Evolutionary conservation across 2,329 filamentous ascomycete species (phyloP).

Genomic region (Fusarium tricinctum): DNA sequence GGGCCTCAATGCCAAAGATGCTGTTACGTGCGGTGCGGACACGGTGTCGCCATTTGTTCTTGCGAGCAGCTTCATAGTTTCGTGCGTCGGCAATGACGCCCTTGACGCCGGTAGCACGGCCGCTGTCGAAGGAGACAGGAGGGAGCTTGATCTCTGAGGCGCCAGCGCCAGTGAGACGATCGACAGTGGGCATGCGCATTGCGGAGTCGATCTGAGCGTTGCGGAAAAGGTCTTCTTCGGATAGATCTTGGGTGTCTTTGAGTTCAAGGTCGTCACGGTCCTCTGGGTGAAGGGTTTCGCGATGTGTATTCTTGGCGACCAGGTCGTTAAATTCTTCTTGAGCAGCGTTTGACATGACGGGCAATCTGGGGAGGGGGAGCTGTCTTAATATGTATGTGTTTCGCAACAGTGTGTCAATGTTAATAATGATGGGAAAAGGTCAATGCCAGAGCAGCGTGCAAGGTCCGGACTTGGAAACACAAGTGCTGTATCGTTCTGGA

Average conservation of each 20-base stretch:
- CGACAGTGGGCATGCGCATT: conserved; percentile 72
- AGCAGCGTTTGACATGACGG: conserved; percentile 71
- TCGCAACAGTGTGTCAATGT: conserved; percentile 23
- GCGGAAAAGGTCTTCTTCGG: conserved; percentile 69
- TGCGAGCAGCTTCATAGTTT: conserved; percentile 78
- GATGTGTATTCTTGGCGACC: conserved; percentile 67
- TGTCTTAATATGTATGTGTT: conserved; percentile 49
- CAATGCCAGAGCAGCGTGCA: conserved; percentile 40
- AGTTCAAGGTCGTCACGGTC: conserved; percentile 66
- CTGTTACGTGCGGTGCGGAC: conserved; percentile 68
- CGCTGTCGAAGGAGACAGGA: conserved; percentile 73
- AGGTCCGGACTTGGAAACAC: conserved; percentile 41
- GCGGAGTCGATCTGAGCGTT: conserved; percentile 71
- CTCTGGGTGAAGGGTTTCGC: conserved; percentile 68
- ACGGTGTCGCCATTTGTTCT: conserved; percentile 67
- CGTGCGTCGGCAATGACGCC: conserved; percentile 88
- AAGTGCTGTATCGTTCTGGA: conserved; percentile 52
- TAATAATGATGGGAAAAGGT: conserved; percentile 35
- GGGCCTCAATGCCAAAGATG: conserved; percentile 64
- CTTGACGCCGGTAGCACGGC: conserved; percentile 84
- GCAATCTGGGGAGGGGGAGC: conserved; percentile 30
- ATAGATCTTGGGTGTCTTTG: conserved; percentile 65
- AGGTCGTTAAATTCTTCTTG: conserved; percentile 77
- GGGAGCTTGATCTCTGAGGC: conserved; percentile 71
- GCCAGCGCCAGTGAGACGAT: conserved; percentile 57